Conservation (phyloP, 2,329 filamentous ascomycete species). For the Aspergillus tubingensis region DNA sequence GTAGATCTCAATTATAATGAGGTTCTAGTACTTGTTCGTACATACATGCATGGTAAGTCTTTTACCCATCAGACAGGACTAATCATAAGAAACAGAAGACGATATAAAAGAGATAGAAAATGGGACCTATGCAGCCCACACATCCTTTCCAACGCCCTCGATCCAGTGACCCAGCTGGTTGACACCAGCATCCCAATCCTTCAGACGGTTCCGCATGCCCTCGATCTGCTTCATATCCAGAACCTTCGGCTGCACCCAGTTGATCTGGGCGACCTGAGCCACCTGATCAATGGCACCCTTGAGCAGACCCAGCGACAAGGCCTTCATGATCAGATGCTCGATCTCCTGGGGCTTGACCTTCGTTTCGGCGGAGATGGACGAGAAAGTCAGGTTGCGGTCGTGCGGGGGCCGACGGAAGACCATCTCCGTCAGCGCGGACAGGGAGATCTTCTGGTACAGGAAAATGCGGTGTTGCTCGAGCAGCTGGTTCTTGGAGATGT, state of each 20-base stretch:
- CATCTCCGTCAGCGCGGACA: constrained; percentile 92
- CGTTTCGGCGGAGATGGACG: constrained; percentile 84
- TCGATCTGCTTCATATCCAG: constrained; percentile 93
- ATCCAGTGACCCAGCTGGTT: constrained; percentile 98
- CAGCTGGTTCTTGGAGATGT: constrained; percentile 77
- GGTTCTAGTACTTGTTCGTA: constrained; percentile 19
- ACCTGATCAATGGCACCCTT: constrained; percentile 96
- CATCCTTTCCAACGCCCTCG: constrained; percentile 87
- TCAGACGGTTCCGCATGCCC: constrained; percentile 81
- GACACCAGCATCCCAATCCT: constrained; percentile 94
- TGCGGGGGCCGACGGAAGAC: constrained; percentile 95
- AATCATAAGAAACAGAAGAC: constrained; percentile 15
- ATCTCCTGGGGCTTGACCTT: constrained; percentile 91
- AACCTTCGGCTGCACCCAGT: constrained; percentile 99
- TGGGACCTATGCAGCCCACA: constrained; percentile 80
- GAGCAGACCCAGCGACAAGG: constrained; percentile 86
- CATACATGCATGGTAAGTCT: constrained; percentile 14
- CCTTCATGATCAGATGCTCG: constrained; percentile 98
- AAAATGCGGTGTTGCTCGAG: constrained; percentile 78
- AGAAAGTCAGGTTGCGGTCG: constrained; percentile 91
- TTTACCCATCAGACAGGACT: neutral
- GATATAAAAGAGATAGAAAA: constrained; percentile 3
- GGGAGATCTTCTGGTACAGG: constrained; percentile 95
- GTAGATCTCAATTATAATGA: constrained; percentile 13
- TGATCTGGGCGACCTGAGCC: constrained; percentile 88